A percentile compares a stretch with the other conserved stretches of the same genome.
These are phyloP conservation scores for Candida palmyrensis DNA, from an alignment of 805 yeast genomes.

Conservation along the genomic window DNA sequence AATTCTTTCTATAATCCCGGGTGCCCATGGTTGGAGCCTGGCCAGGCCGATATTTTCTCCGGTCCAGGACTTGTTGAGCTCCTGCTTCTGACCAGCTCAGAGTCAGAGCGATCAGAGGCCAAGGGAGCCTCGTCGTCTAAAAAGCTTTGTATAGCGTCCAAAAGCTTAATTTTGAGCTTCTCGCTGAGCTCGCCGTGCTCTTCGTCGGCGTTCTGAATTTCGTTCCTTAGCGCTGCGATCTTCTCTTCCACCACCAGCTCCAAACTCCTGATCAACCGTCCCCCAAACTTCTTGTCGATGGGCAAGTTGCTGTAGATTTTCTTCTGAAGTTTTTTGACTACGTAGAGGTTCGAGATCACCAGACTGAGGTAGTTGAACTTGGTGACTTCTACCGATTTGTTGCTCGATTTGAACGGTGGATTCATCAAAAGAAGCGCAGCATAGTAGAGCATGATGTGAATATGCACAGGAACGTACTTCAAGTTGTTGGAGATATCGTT, in stretches of 20 bases:
- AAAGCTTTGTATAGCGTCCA: conserved; percentile 9
- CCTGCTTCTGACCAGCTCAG: conserved; percentile 10
- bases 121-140: conserved; percentile 10
- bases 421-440: conserved; percentile 54
- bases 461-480: conserved; percentile 66
- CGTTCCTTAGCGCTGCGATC: conserved; percentile 9
- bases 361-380: conserved; percentile 20
- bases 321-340: conserved; percentile 40
- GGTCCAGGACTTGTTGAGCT: conserved; percentile 28
- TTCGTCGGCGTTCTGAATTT: too few species aligned
- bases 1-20: conserved; percentile 25
- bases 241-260: conserved; percentile 29
- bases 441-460: conserved; percentile 65
- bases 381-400: conserved; percentile 18
- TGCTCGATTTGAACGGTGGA: conserved; percentile 33
- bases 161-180: conserved; percentile 9
- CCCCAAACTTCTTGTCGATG: conserved; percentile 48
- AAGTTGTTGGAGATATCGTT: conserved; percentile 51
- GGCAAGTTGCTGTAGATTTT: conserved; percentile 44
- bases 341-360: conserved; percentile 30
- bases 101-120: conserved; percentile 10
- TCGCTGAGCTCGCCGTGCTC: conserved; percentile 10
- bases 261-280: conserved; percentile 31
- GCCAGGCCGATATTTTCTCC: conserved; percentile 52
- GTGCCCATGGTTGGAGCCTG: conserved; percentile 64